phyloP scores from a whole-genome alignment of 306 rosid species.

The Begonia peltatifolia region DNA sequence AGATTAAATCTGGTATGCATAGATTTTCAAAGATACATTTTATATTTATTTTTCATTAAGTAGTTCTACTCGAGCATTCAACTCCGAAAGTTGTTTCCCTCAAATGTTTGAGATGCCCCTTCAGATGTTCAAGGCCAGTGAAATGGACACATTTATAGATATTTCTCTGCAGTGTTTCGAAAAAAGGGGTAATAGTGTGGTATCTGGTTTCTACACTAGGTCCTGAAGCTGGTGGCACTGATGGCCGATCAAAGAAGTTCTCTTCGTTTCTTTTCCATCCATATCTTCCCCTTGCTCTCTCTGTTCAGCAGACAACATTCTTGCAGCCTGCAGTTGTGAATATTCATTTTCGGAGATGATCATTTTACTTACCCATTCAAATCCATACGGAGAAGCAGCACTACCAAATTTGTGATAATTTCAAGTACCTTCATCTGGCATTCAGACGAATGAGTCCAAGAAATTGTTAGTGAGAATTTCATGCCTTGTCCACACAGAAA shows the following conservation, averaged over 20 bases:
- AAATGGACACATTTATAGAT: background rate
- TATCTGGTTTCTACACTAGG: conserved; percentile 31
- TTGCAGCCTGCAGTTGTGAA: conserved; percentile 77
- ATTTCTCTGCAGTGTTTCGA: background rate
- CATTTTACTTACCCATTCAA: background rate
- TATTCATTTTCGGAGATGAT: conserved; percentile 76
- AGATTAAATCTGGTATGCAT: conserved; percentile 74
- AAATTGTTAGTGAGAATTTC: background rate
- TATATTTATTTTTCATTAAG: background rate
- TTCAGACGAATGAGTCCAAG: background rate
- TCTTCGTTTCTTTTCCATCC: conserved; percentile 88
- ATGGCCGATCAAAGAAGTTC: conserved; percentile 65
- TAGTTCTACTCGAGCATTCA: background rate
- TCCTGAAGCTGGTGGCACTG: conserved; percentile 76
- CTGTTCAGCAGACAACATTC: conserved; percentile 66
- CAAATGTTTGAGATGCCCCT: background rate
- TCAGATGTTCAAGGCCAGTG: too few relatives aligned
- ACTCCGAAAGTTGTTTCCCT: background rate
- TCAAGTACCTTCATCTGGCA: too few relatives aligned
- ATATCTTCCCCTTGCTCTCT: conserved; percentile 72
- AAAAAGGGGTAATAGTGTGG: background rate
- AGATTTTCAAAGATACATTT: background rate
- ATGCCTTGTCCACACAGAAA: background rate
- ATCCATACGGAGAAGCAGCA: background rate
- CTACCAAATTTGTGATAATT: too few relatives aligned